These are phyloP conservation scores for Neofusicoccum parvum DNA, from an alignment of 2,329 filamentous ascomycete genomes.

Conservation along the genomic window DNA sequence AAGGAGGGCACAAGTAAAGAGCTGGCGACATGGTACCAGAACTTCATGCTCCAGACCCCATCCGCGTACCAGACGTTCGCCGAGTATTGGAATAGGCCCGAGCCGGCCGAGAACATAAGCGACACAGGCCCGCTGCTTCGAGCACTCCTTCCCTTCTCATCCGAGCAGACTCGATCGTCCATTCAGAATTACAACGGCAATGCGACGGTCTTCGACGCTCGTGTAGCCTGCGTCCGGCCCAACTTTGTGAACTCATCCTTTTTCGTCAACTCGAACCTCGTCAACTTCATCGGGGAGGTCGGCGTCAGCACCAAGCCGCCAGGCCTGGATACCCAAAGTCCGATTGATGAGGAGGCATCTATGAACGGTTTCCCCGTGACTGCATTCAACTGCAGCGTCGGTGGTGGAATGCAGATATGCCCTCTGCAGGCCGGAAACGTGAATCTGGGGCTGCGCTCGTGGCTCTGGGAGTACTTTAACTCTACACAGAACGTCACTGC, in stretches of 20 bases:
- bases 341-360: not conserved
- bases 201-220: not conserved
- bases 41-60: not conserved
- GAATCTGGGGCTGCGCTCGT: not conserved
- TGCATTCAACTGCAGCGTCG: not conserved
- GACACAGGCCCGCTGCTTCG: not conserved
- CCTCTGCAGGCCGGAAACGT: not conserved
- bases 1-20: not conserved
- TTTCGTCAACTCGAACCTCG: not conserved
- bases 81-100: not conserved
- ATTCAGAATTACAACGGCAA: not conserved
- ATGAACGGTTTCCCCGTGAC: not conserved
- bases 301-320: not conserved
- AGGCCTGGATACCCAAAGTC: not conserved
- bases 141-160: not conserved
- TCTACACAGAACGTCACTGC: not conserved
- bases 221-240: conserved; percentile 3
- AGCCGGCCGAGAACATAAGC: not conserved
- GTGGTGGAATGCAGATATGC: not conserved
- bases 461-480: conserved; percentile 2
- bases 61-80: conserved; percentile 4
- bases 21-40: not conserved
- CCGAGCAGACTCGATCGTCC: not conserved
- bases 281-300: not conserved
- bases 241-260: not conserved